A percentile compares a stretch with the other conserved stretches of the same genome.
Evolutionary conservation across 1,139 yeast genomes (phyloP).

Genomic region (Magnusiomyces clavatus): DNA sequence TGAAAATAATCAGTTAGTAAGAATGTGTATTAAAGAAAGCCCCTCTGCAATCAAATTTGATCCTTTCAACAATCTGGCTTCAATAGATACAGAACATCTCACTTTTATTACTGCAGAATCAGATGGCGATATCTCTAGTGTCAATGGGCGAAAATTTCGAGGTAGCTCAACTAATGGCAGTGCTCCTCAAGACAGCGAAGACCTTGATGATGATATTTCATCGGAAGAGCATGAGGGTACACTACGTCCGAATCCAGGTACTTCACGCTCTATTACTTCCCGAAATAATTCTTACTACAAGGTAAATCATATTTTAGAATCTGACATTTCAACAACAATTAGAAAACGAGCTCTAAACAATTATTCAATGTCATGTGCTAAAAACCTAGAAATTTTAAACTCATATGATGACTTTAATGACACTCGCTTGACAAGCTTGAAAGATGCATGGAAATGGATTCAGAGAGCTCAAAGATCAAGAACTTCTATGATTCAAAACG

Average conservation of each 20-base stretch:
- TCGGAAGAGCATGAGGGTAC: slow-evolving; percentile 21
- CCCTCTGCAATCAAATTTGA: slow-evolving; percentile 59
- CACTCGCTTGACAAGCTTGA: slow-evolving; percentile 40
- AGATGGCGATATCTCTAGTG: too few species aligned
- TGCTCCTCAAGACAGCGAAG: too few species aligned
- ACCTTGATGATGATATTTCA: slow-evolving; percentile 24
- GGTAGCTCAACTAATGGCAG: too few species aligned
- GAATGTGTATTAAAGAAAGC: slow-evolving; percentile 75
- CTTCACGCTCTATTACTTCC: too few species aligned
- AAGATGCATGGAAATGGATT: slow-evolving; percentile 89
- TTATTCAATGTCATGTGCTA: slow-evolving; percentile 63
- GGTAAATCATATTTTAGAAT: slow-evolving; percentile 19
- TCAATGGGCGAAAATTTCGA: too few species aligned
- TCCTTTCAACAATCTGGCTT: slow-evolving; percentile 60
- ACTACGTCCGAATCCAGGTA: too few species aligned
- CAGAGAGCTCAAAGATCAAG: slow-evolving; percentile 62
- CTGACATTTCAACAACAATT: slow-evolving; percentile 40
- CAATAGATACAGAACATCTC: slow-evolving; percentile 10
- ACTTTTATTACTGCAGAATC: background rate
- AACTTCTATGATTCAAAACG: slow-evolving; percentile 56
- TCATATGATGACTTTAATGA: background rate
- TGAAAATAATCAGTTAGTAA: slow-evolving; percentile 80
- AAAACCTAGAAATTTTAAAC: slow-evolving; percentile 50
- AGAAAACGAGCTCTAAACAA: slow-evolving; percentile 63
- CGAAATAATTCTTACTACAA: background rate